Percentiles rank a stretch among this genome's conserved stretches.
Evolutionary conservation across 345 rosid species (phyloP).

Genomic region (Brassica juncea): DNA sequence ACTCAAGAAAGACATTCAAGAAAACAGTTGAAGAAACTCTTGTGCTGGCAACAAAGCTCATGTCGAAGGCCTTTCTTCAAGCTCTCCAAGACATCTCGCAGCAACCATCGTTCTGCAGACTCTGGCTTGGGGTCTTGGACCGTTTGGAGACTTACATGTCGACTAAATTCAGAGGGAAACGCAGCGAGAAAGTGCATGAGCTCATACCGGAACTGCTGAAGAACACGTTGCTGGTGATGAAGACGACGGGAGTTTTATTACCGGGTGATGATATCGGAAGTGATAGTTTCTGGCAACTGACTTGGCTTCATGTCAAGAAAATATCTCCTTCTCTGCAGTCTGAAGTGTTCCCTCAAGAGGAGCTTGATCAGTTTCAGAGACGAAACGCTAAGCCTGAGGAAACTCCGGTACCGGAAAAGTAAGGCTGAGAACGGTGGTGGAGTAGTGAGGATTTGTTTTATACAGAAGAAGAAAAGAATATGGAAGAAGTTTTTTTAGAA

Average conservation of each 20-base stretch:
- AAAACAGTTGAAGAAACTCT: constrained; percentile 64
- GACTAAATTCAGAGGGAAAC: constrained; percentile 58
- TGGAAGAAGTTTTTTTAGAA: constrained; percentile 8
- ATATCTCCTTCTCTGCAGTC: constrained; percentile 58
- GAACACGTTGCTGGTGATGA: constrained; percentile 68
- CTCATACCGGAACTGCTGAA: constrained; percentile 69
- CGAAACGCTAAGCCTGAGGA: constrained; percentile 42
- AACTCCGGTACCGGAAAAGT: constrained; percentile 23
- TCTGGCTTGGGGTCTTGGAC: constrained; percentile 67
- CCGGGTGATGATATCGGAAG: constrained; percentile 60
- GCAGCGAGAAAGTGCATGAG: constrained; percentile 59
- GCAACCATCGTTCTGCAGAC: constrained; percentile 64
- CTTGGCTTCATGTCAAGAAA: constrained; percentile 71
- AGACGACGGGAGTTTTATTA: constrained; percentile 57
- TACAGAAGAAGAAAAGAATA: constrained; percentile 29
- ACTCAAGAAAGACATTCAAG: constrained; percentile 50
- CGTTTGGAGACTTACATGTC: constrained; percentile 64
- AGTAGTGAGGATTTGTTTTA: constrained; percentile 24
- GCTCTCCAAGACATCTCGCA: constrained; percentile 55
- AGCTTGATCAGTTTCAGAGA: constrained; percentile 51
- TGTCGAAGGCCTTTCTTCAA: constrained; percentile 64
- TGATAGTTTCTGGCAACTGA: constrained; percentile 72
- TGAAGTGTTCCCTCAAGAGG: constrained; percentile 60
- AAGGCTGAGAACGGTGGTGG: constrained; percentile 16
- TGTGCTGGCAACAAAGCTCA: constrained; percentile 56